Base-by-base conservation (phyloP, 1,284 basidiomycete species). In the Cystobasidium pallidum region DNA sequence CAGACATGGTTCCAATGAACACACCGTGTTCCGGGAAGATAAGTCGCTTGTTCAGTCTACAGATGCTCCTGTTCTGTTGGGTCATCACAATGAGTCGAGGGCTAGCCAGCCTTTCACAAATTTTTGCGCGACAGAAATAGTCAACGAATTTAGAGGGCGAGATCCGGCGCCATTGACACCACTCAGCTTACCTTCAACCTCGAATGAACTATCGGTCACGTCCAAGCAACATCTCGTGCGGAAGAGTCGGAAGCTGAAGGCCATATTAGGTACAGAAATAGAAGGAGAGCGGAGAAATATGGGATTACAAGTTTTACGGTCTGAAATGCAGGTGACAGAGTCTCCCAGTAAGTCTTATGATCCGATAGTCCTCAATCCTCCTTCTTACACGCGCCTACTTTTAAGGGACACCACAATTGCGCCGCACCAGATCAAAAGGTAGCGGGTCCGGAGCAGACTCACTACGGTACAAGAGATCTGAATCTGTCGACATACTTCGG, bases 211-310 rank as follows among this genome's bases (percentile, higher is more conserved):
- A 17, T 49, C 67, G 17, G 55, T 58, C 2, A 36, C 19, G 45
- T 57, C 61, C 10, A 70, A 70, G 58, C 57, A 59, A 41, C n/a
- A 47, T 17, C 67, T 61, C n/a, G 47, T 70, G 19, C 55, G 58
- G 7, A 70, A 61, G 34, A 62, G 47, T 43, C 43, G 58, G 15
- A 70, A 70, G 45, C 67, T 70, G 11, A 45, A 47, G 19, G 67
- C 67, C 17, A 47, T 70, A 30, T 32, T 70, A 3, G 67, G 67
- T 10, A 41, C 39, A 51, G 55, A 34, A 28, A 8, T 61, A 2
- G 32, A 62, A 11, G 58, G 36, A 57, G 30, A 17, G 7, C 15
- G 54, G 13, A 21, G 19, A 10, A 21, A n/a, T 45, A 45, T 11
- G 4, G 30, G 30, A 10, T 30, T 57, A 6, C 17, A 57, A n/a